Percentiles rank a stretch among this genome's conserved stretches.
These are phyloP conservation scores for Nakazawaea holstii DNA, from an alignment of 805 yeast genomes.

Conservation along the genomic window DNA sequence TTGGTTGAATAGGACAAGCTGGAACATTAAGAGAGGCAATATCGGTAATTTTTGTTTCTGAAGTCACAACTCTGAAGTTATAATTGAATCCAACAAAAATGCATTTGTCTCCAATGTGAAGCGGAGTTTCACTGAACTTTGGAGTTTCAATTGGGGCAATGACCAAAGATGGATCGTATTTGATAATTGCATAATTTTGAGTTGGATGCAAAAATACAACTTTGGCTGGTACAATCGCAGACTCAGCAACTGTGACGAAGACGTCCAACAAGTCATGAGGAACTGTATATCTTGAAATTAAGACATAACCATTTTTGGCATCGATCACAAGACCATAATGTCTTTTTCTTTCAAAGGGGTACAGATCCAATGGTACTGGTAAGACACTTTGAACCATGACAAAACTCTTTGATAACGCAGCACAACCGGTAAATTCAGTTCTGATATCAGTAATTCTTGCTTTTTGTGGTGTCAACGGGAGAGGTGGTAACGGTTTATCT, in stretches of 20 bases:
- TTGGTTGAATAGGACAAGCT: conserved; percentile 60
- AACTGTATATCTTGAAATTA: conserved; percentile 71
- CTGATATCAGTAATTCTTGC: conserved; percentile 74
- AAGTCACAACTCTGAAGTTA: conserved; percentile 61
- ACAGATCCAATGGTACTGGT: conserved; percentile 75
- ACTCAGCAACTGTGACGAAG: conserved; percentile 76
- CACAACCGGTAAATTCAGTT: conserved; percentile 45
- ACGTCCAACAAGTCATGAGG: conserved; percentile 83
- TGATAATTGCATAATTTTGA: conserved; percentile 76
- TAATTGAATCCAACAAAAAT: conserved; percentile 79
- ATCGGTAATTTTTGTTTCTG: conserved; percentile 74
- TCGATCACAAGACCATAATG: conserved; percentile 81
- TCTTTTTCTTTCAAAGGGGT: conserved; percentile 51
- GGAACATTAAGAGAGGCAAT: conserved; percentile 72
- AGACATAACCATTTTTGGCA: conserved; percentile 70
- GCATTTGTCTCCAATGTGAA: conserved; percentile 70
- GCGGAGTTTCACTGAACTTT: conserved; percentile 44
- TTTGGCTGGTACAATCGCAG: conserved; percentile 72
- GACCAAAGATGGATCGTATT: conserved; percentile 75
- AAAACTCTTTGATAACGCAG: conserved; percentile 58
- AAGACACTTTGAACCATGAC: conserved; percentile 62
- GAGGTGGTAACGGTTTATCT: conserved; percentile 59
- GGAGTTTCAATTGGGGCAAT: conserved; percentile 71
- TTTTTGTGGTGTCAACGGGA: conserved; percentile 44
- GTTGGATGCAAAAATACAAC: conserved; percentile 85